These are phyloP conservation scores for Wickerhamomyces chaumierensis DNA, from an alignment of 805 yeast species.

Conservation along the genomic window DNA sequence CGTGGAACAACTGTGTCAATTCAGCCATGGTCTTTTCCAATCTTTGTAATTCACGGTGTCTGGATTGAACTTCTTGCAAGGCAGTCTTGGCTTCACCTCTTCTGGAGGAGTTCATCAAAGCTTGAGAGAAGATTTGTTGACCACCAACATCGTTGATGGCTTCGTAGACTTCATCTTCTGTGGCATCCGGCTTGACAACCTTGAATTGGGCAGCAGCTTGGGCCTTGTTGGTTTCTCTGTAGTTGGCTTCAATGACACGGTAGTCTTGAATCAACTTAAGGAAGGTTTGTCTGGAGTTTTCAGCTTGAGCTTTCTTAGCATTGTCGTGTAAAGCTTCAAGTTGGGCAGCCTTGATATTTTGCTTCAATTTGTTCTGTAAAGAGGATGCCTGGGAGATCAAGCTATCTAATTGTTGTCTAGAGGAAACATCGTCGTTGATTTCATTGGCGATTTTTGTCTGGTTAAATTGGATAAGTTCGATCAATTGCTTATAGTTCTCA, in stretches of 20 bases:
- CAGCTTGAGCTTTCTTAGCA: conserved; percentile 84
- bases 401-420: conserved; percentile 67
- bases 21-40: conserved; percentile 94
- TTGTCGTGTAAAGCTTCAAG: conserved; percentile 57
- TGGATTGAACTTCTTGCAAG: conserved; percentile 86
- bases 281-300: conserved; percentile 75
- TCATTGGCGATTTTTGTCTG: conserved; percentile 67
- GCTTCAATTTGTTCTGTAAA: conserved; percentile 64
- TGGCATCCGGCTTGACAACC: conserved; percentile 79
- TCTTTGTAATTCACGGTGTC: conserved; percentile 91
- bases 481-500: conserved; percentile 57
- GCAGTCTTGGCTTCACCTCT: conserved; percentile 94
- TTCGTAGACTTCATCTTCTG: conserved; percentile 72
- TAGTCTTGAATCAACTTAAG: conserved; percentile 79
- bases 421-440: conserved; percentile 55
- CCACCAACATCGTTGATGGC: conserved; percentile 79
- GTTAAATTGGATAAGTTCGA: conserved; percentile 56
- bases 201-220: conserved; percentile 91
- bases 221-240: conserved; percentile 70
- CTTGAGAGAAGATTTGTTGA: conserved; percentile 91
- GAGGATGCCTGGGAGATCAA: conserved; percentile 69
- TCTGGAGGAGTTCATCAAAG: conserved; percentile 74
- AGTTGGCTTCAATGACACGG: conserved; percentile 76
- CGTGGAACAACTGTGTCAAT: conserved; percentile 86
- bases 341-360: conserved; percentile 68